Evolutionary conservation across 495 filamentous ascomycete species (phyloP).

Genomic region (Xylaria venustula): DNA sequence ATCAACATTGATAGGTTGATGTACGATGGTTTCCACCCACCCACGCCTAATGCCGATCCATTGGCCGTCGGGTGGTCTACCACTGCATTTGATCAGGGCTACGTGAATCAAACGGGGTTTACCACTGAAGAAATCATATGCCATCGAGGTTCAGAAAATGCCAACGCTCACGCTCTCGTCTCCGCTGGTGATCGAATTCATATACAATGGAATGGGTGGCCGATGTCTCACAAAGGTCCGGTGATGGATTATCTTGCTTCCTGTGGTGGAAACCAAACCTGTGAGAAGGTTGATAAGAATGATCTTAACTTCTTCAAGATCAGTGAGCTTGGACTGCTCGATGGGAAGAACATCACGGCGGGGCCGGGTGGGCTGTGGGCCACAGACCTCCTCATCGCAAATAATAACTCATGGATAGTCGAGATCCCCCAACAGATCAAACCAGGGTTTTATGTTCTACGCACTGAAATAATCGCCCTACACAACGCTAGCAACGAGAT

Average conservation of each 20-base stretch:
- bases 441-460: constrained; percentile 68
- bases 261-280: constrained; percentile 57
- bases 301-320: constrained; percentile 73
- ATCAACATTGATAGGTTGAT: constrained; percentile 54
- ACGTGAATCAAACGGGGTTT: constrained; percentile 48
- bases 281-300: constrained; percentile 63
- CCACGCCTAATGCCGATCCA: constrained; percentile 31
- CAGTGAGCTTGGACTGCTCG: constrained; percentile 52
- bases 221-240: constrained; percentile 53
- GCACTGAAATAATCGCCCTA: constrained; percentile 73
- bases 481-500: constrained; percentile 56
- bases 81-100: constrained; percentile 51
- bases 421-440: constrained; percentile 60
- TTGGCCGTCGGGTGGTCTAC: constrained; percentile 44
- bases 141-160: constrained; percentile 57
- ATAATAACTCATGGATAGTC: constrained; percentile 66
- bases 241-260: constrained; percentile 65
- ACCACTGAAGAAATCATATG: constrained; percentile 62
- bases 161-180: constrained; percentile 50
- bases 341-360: constrained; percentile 29
- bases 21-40: constrained; percentile 48
- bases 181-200: constrained; percentile 53
- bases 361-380: constrained; percentile 45
- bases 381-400: constrained; percentile 63
- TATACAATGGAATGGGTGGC: constrained; percentile 68